Base-by-base conservation (phyloP, 805 yeast genomes). In the Hanseniaspora pseudoguilliermondii region DNA sequence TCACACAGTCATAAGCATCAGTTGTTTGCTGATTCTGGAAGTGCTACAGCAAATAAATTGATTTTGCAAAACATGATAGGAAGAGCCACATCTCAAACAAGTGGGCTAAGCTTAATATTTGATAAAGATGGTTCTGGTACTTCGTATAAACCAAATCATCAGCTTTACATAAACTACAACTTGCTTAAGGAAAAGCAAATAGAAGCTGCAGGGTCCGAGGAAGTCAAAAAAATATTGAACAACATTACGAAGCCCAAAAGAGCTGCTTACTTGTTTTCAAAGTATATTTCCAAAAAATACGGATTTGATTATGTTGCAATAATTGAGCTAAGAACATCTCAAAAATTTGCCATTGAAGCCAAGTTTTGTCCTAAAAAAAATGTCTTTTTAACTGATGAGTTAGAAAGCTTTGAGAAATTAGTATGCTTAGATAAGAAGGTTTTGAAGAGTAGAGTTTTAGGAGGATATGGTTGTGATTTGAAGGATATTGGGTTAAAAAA, bases 101-200 rank as follows among this genome's bases (percentile, higher is more conserved):
- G 65, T 18, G 59, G 64, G 52, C 62, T n/a, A 1, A 57, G 50
- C 23, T 70, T 79, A 1, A 75, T 79, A 0, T 80, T 78, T 64
- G 86, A 81, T 60, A 75, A 75, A 58, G 85, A 81, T 66, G 84
- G 84, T 0, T 78, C 84, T 6, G 86, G 85, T 16, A 75, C 76
- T 16, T 76, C 82, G n/a, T 81, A 80, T 60, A 69, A 73, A 3
- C 81, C 73, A 55, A 76, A 76, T 60, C 70, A 71, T 48, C 73
- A 70, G 57, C 72, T 79, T 54, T 67, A 76, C 57, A 73, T 75
- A 60, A 67, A 71, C 49, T 69, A 70, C 61, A 25, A 65, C 63
- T 35, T 49, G 62, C 0, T 60, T 39, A 4, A 46, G 54, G 9
- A 53, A 66, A 29, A 61, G 61, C 23, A 69, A 65, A 1, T 62